Evolutionary conservation across 1,284 basidiomycete genomes (phyloP).

Genomic region (Ustanciosporium gigantosporum): DNA sequence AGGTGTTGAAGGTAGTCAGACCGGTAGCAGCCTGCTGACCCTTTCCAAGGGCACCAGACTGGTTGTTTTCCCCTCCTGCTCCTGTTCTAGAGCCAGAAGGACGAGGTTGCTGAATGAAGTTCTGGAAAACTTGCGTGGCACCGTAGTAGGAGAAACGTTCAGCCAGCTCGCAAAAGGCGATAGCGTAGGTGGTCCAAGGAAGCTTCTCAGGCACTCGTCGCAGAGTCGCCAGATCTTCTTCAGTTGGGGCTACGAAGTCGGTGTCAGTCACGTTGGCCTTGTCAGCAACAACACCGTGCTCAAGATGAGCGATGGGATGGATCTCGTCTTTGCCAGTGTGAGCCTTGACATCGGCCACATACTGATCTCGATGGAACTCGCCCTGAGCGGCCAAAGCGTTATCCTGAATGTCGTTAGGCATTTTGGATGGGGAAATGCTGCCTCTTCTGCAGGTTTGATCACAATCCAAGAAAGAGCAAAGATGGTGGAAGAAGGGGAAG

Average conservation of each 20-base stretch:
- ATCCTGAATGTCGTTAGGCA: slow-evolving; percentile 37
- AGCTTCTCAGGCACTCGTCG: slow-evolving; percentile 56
- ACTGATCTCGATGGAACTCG: slow-evolving; percentile 27
- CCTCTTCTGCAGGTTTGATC: no score
- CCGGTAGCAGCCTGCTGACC: slow-evolving; percentile 57
- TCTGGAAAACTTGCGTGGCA: slow-evolving; percentile 53
- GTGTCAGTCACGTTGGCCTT: slow-evolving; percentile 22
- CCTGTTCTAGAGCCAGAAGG: slow-evolving; percentile 48
- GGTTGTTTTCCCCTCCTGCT: slow-evolving; percentile 36
- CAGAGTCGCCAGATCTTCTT: slow-evolving; percentile 50
- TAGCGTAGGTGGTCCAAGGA: slow-evolving; percentile 50
- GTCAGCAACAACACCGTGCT: slow-evolving; percentile 10
- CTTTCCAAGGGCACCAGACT: slow-evolving; percentile 53
- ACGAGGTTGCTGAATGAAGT: slow-evolving; percentile 52
- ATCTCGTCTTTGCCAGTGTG: slow-evolving; percentile 18
- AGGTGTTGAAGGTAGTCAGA: slow-evolving; percentile 57
- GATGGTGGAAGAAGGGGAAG: background rate
- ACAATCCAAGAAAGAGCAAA: background rate
- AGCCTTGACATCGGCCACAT: slow-evolving; percentile 28
- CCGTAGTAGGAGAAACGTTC: slow-evolving; percentile 61
- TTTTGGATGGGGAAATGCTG: slow-evolving; percentile 2
- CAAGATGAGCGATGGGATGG: slow-evolving; percentile 40
- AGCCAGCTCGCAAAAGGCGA: slow-evolving; percentile 59
- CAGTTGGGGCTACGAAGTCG: slow-evolving; percentile 41
- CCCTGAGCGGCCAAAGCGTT: slow-evolving; percentile 32